phyloP scores from a whole-genome alignment of 2,329 filamentous ascomycete species.

The Aspergillus texensis region DNA sequence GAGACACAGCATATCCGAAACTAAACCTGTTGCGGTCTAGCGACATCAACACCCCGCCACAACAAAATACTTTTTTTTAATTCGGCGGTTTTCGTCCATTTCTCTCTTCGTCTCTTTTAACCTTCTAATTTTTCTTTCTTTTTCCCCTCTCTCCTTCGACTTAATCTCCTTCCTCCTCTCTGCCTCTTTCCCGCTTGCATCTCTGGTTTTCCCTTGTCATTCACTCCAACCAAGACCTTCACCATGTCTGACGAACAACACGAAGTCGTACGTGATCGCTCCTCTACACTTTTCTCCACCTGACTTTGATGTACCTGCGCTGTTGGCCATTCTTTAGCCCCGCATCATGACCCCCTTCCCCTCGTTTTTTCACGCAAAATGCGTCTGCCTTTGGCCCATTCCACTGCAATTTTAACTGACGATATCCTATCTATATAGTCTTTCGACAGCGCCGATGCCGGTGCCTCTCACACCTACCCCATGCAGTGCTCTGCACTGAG shows the following conservation, averaged over 20 bases:
- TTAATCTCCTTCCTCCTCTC: conserved; percentile 23
- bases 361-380: conserved; percentile 19
- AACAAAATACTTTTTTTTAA: conserved; percentile 36
- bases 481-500: conserved; percentile 99
- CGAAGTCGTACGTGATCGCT: conserved; percentile 50
- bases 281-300: conserved; percentile 20
- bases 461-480: conserved; percentile 89
- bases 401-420: conserved; percentile 11
- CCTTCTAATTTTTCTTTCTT: conserved; percentile 26
- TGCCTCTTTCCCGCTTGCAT: conserved; percentile 23
- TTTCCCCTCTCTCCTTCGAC: conserved; percentile 23
- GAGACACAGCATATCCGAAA: conserved; percentile 10
- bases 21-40: conserved; percentile 32
- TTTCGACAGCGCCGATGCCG: conserved; percentile 96
- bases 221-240: conserved; percentile 38
- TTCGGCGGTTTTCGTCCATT: conserved; percentile 29
- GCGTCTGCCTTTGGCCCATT: neutral
- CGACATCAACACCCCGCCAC: conserved; percentile 34
- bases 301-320: conserved; percentile 28
- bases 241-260: conserved; percentile 64
- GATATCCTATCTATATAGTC: conserved; percentile 56
- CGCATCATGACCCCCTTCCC: conserved; percentile 29
- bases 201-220: conserved; percentile 13
- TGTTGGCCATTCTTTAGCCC: conserved; percentile 28
- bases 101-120: conserved; percentile 28